Evolutionary conservation across 768 basidiomycete genomes (phyloP), one percentile per base, ranked within the genome.

Genomic region (Russula brevipes): DNA sequence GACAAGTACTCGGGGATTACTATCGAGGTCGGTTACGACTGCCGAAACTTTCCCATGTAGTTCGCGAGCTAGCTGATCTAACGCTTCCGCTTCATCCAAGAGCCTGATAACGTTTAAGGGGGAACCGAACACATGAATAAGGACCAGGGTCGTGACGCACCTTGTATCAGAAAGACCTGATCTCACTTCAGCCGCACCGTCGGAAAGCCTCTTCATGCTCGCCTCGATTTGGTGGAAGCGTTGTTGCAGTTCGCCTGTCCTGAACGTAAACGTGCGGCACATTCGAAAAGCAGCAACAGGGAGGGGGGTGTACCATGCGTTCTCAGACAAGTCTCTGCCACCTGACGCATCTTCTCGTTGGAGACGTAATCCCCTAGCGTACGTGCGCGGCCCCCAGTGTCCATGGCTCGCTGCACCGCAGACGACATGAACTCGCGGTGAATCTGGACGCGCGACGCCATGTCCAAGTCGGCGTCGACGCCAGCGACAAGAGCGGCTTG

Each of bases 351-450:
- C 76, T 86, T 90, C 54, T 78, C 82, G 66, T 79, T 81, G 16
- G 87, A 87, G 31, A 94, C 89, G 72, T 92, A 94, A 71, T 90
- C 89, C 11, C 86, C 89, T 45, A 94, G 73, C 11, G 86, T 88
- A 50, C 91, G 79, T 14, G 81, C 81, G 59, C 77, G 81, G 60
- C 85, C 85, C 3, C 89, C 91, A 0, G 81, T 78, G 61, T 91
- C 88, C 49, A 91, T 88, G 2, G 87, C 84, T 67, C 80, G 85
- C 41, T 87, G 79, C 55, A 85, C 82, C 1, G 82, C 76, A 7
- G 80, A 76, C 16, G 87, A 89, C 74, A 91, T 76, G 66, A 93
- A 92, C 61, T 91, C 89, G 57, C 80, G 78, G 69, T 93, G 89
- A 5, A 94, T 82, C 47, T 76, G 76, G 6, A 94, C 84, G 38